phyloP scores from a whole-genome alignment of 495 filamentous ascomycete species.

The Bombardia bombarda region DNA sequence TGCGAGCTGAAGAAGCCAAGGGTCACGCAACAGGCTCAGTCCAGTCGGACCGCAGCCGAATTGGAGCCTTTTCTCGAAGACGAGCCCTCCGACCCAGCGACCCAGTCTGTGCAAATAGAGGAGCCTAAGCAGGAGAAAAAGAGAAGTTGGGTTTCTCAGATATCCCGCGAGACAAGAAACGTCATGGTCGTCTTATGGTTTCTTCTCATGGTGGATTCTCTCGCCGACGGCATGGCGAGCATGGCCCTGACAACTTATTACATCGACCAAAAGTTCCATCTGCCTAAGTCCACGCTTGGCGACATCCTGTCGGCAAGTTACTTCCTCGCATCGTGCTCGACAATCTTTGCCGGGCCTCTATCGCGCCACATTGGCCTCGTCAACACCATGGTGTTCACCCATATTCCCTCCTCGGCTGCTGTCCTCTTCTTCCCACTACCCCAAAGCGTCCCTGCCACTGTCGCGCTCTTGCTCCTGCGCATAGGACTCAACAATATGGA shows the following conservation, averaged over 20 bases:
- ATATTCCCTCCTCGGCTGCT: constrained; percentile 35
- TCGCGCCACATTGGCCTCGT: constrained; percentile 71
- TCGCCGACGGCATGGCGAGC: constrained; percentile 70
- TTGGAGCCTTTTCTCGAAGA: neutral
- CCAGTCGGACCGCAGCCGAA: neutral
- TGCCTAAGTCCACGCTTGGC: constrained; percentile 52
- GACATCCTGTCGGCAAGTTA: constrained; percentile 28
- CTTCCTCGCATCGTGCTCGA: constrained; percentile 38
- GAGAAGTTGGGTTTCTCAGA: constrained; percentile 37
- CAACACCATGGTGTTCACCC: constrained; percentile 45
- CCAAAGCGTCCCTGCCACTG: constrained; percentile 38
- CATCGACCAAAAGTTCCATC: constrained; percentile 65
- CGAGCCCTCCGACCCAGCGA: constrained; percentile 2
- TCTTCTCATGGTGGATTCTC: constrained; percentile 68
- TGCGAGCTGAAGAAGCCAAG: constrained; percentile 26
- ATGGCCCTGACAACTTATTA: constrained; percentile 70
- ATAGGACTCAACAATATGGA: constrained; percentile 61
- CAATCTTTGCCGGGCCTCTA: constrained; percentile 66
- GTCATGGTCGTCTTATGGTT: constrained; percentile 65
- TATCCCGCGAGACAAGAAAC: constrained; percentile 47
- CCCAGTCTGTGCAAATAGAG: neutral
- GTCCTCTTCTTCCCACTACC: constrained; percentile 32
- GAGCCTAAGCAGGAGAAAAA: constrained; percentile 2
- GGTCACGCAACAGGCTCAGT: neutral
- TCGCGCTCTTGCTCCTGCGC: constrained; percentile 59